Evolutionary conservation across 305 asterid species (phyloP).

Genomic region (Rubia tinctorum): DNA sequence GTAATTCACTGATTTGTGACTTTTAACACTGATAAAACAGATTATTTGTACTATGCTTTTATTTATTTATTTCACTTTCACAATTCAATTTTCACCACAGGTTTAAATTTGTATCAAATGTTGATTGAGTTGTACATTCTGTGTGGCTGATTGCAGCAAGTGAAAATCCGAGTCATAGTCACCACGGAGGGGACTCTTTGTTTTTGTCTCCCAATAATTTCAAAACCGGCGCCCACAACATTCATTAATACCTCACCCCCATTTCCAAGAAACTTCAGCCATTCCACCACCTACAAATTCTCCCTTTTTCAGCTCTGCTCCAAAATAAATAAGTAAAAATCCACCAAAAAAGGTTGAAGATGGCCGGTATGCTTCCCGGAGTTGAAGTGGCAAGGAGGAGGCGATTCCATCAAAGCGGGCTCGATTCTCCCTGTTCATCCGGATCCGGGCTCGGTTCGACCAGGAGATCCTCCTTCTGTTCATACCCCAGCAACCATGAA

Average conservation of each 20-base stretch:
- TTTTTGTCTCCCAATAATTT: constrained; percentile 14
- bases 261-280: constrained; percentile 15
- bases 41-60: too few species aligned
- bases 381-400: constrained; percentile 43
- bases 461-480: constrained; percentile 48
- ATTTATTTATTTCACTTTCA: too few species aligned
- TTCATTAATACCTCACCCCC: neutral
- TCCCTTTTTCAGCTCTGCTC: neutral
- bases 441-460: constrained; percentile 7
- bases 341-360: constrained; percentile 6
- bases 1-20: too few species aligned
- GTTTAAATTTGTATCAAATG: too few species aligned
- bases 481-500: constrained; percentile 36
- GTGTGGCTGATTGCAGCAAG: neutral
- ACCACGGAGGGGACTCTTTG: neutral
- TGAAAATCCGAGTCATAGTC: neutral
- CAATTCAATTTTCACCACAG: too few species aligned
- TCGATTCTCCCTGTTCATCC: constrained; percentile 24
- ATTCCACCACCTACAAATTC: neutral
- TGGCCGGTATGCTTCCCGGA: constrained; percentile 47
- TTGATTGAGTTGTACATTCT: too few species aligned
- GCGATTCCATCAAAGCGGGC: constrained; percentile 32
- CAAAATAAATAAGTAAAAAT: neutral
- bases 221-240: neutral
- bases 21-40: too few species aligned